Evolutionary conservation across 495 filamentous ascomycete genomes (phyloP), one percentile per base, ranked within the genome.

Genomic region (Xylaria telfairii): DNA sequence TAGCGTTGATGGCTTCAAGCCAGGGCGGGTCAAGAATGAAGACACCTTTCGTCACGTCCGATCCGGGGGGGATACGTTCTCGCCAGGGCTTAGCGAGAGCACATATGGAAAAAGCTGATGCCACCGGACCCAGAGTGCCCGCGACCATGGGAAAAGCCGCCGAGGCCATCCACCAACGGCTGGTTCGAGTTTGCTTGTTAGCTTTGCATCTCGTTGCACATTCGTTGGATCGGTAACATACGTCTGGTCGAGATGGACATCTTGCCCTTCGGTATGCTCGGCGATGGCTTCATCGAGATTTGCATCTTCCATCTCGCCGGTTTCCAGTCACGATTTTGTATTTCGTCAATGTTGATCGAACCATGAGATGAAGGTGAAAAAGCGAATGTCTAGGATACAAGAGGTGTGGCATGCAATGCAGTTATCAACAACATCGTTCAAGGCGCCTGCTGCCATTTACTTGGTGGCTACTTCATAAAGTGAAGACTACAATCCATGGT

Each of bases 161-260:
- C 26, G 90, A 92, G 10, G 92, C 92, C 73, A 95, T 91, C 93
- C 94, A 97, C 93, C 93, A 97, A 49, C 90, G 89, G 68, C 90
- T 87, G 30, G 34, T 59, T 26, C 68, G 56, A 26, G 54, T 47
- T 37, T 42, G 46, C 47, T 34, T 19, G 62, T 71, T 24, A 71
- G 68, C 19, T 65, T 3, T 15, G 47, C 47, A 39, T 47, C 49
- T 37, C 37, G 17, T 12, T 26, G 0, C 19, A 26, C 42, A 39
- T 37, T 34, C 6, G 13, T 17, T 32, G 28, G 30, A 28, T 26
- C 2, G 10, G 24, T 21, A 49, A 75, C 78, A 24, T 67, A 88
- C 86, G 86, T 89, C 24, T 88, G 89, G 56, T 89, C 80, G 7
- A 88, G 73, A 78, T 87, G 88, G 6, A 78, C 70, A 65, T 90